Evolutionary conservation across 2,329 filamentous ascomycete species (phyloP), one percentile per base, ranked within the genome.

Genomic region (Sclerotinia nivalis): DNA sequence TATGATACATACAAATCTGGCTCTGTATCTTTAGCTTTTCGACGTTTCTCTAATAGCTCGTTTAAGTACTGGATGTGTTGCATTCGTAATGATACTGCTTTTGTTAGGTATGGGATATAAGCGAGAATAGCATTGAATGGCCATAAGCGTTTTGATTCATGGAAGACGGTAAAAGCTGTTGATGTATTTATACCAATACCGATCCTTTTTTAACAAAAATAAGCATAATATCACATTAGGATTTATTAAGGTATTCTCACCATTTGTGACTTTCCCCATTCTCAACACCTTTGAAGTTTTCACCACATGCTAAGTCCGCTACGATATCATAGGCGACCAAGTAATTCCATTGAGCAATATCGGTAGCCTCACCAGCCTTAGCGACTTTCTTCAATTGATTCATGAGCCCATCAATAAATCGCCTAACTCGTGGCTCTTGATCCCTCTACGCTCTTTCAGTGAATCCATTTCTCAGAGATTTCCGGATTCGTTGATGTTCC

Each of bases 161-260:
- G 55, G 22, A 58, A 58, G 34, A 58, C 34, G 10, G 55, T 58
- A 12, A 58, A 58, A n/a, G 55, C 55, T 12, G 55, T 58, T 6
- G 55, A 58, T n/a, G 55, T 58, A n/a, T 58, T 58, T 34, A 58
- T 58, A 40, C 55, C 55, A 58, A 58, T 58, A 13, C 55, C 55
- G 6, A 58, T 58, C 55, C 55, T 58, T n/a, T 7, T 31, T 25
- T 9, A 0, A 9, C 3, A 9, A 7, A 2, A 18, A 31, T 22
- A 13, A 40, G 34, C 55, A 58, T 58, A 7, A 34, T 8, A 31
- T 9, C 25, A 34, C 25, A 18, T 0, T 13, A 6, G 20, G 52
- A 55, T 25, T 22, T 31, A 5, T 15, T 55, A 43, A n/a, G 25
- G 25, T 18, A 54, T 3, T n/a, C 34, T 58, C 10, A 58, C 55